Evolutionary conservation across 2,329 filamentous ascomycete genomes (phyloP), one percentile per base, ranked within the genome.

Genomic region (Aureobasidium sp.): DNA sequence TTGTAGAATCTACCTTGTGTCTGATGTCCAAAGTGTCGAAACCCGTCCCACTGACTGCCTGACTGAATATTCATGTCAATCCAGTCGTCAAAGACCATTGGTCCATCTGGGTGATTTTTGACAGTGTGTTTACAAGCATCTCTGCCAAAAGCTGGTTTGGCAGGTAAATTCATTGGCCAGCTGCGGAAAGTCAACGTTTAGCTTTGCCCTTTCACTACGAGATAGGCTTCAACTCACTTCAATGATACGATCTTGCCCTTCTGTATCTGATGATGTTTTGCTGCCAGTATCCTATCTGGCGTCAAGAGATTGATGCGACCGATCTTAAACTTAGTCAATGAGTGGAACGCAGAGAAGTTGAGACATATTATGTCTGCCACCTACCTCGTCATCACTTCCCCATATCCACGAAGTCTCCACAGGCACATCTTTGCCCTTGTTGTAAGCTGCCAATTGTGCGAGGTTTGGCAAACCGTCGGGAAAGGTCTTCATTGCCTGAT

Each of bases 101-200:
- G 74, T 64, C 77, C 76, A 1, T 54, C 48, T 31, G 48, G 63
- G 1, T 83, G 66, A 0, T 71, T 71, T 69, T 86, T 86, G 77
- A 89, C 87, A 29, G 81, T 81, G 71, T 89, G 87, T 66, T 84
- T 75, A 72, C 88, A 89, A 1, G 73, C 69, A 67, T 87, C 81
- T 7, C 87, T 84, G 15, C 75, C 77, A 68, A 88, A 67, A 16
- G 48, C 48, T 33, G 48, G 48, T 51, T 51, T 51, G 29, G 48
- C 25, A 9, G 48, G 48, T 27, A 51, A 16, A 31, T 51, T 33
- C 48, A 51, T 51, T 15, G 48, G 48, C 48, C 48, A 51, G 27
- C 48, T 51, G 48, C 15, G n/a, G 16, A 51, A 27, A 33, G 20
- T 15, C 11, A 13, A 33, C 18, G 27, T 13, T 51, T 18, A 47